Conservation (phyloP, 495 filamentous ascomycete species). For the Trichoderma orchidacearum region DNA sequence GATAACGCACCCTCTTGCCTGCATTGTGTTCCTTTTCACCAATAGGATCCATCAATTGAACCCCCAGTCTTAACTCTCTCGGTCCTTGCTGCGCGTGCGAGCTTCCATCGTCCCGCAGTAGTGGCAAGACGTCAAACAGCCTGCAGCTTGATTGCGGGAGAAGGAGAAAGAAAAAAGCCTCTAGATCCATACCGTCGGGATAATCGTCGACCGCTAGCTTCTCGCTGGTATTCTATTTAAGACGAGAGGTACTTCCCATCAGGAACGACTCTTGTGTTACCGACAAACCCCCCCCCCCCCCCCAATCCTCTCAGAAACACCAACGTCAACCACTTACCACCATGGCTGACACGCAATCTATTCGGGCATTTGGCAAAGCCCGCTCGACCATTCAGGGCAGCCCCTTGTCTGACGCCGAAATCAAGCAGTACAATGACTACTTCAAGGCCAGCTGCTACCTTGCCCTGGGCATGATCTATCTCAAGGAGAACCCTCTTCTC, state of each 20-base stretch:
- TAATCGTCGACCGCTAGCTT: background rate
- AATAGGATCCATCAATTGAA: background rate
- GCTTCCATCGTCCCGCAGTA: no score
- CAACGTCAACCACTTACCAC: background rate
- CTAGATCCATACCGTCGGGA: no score
- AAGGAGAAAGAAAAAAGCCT: no score
- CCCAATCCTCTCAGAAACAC: background rate
- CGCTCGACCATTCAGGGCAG: conserved; percentile 46
- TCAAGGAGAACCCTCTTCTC: conserved; percentile 53
- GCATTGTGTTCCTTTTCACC: background rate
- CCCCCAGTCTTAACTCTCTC: background rate
- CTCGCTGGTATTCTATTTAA: background rate
- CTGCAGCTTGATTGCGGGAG: no score
- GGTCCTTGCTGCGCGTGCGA: no score
- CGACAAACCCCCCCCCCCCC: background rate
- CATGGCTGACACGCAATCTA: conserved; percentile 34
- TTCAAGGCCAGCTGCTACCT: conserved; percentile 61
- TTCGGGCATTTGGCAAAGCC: conserved; percentile 49
- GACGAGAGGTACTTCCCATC: background rate
- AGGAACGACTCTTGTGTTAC: background rate
- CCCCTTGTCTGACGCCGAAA: conserved; percentile 45
- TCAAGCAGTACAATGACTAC: conserved; percentile 51
- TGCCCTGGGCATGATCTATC: conserved; percentile 62
- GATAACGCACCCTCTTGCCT: background rate
- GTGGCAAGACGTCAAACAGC: background rate